Conservation (phyloP, 148 eudicot genomes). For the Heliosperma pusillum region DNA sequence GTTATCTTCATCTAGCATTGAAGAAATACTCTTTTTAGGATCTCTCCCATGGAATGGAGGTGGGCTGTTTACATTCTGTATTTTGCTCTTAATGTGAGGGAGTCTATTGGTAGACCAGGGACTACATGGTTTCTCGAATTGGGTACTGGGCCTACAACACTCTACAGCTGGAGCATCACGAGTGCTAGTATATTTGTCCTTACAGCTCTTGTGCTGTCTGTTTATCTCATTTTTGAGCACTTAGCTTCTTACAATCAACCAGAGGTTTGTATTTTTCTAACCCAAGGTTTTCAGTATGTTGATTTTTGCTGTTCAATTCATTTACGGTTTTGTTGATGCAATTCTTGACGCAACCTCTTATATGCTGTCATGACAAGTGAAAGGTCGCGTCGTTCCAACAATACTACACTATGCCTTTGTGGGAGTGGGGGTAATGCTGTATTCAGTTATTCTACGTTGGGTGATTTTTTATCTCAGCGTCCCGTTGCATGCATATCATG, state of each 20-base stretch:
- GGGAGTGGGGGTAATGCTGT: neutral
- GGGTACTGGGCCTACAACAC: slow-evolving; percentile 39
- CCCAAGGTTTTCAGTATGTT: neutral
- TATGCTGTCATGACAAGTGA: neutral
- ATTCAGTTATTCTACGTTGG: neutral
- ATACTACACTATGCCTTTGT: neutral
- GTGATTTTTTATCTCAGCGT: neutral
- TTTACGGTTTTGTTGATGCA: neutral
- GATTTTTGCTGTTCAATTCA: neutral
- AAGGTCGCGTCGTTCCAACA: neutral
- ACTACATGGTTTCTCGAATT: slow-evolving; percentile 44
- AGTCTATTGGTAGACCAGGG: slow-evolving; percentile 50
- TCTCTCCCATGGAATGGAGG: slow-evolving; percentile 52
- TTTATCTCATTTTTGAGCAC: slow-evolving; percentile 83
- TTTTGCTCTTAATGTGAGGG: slow-evolving; percentile 41
- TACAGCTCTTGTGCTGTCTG: slow-evolving; percentile 77
- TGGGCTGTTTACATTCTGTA: slow-evolving; percentile 42
- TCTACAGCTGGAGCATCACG: slow-evolving; percentile 68
- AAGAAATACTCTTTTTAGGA: slow-evolving; percentile 14
- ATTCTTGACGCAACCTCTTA: neutral
- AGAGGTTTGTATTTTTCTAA: slow-evolving; percentile 51
- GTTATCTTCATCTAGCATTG: slow-evolving; percentile 11
- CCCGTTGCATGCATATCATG: neutral
- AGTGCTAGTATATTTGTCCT: slow-evolving; percentile 73
- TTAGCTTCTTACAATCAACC: slow-evolving; percentile 91